phyloP scores from a whole-genome alignment of 2,329 filamentous ascomycete species.

The Septoria petroselini region DNA sequence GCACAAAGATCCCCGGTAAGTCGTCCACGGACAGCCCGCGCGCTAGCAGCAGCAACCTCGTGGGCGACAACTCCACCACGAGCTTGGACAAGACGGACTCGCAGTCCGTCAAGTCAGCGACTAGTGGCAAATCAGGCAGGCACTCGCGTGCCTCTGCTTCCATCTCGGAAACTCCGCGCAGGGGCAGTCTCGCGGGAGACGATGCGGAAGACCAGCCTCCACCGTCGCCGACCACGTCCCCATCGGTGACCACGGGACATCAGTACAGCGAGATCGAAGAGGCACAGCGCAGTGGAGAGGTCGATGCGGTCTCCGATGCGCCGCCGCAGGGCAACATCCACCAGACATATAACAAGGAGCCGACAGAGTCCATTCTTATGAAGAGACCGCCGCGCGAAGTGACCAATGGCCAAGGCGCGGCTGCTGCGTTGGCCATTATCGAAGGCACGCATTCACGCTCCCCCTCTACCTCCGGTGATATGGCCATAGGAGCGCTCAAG shows the following conservation, averaged over 20 bases:
- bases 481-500: constrained; percentile 88
- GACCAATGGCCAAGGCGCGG: constrained; percentile 28
- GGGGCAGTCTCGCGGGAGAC: constrained; percentile 28
- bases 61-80: constrained; percentile 49
- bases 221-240: constrained; percentile 82
- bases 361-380: constrained; percentile 85
- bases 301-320: constrained; percentile 89
- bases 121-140: constrained; percentile 49
- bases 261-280: constrained; percentile 65
- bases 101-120: constrained; percentile 69
- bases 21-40: constrained; percentile 72
- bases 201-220: constrained; percentile 52
- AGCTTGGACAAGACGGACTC: constrained; percentile 66
- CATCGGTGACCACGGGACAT: constrained; percentile 67
- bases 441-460: constrained; percentile 19
- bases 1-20: constrained; percentile 81
- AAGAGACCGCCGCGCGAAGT: constrained; percentile 51
- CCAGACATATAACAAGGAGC: constrained; percentile 59
- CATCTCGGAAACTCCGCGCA: constrained; percentile 39
- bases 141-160: constrained; percentile 25
- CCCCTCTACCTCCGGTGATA: constrained; percentile 52
- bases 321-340: constrained; percentile 66
- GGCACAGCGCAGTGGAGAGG: constrained; percentile 82
- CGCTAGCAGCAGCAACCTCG: constrained; percentile 63
- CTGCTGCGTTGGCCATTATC: constrained; percentile 30